Evolutionary conservation across 2,329 filamentous ascomycete genomes (phyloP), one percentile per base, ranked within the genome.

Genomic region (Xylariaceae sp.): DNA sequence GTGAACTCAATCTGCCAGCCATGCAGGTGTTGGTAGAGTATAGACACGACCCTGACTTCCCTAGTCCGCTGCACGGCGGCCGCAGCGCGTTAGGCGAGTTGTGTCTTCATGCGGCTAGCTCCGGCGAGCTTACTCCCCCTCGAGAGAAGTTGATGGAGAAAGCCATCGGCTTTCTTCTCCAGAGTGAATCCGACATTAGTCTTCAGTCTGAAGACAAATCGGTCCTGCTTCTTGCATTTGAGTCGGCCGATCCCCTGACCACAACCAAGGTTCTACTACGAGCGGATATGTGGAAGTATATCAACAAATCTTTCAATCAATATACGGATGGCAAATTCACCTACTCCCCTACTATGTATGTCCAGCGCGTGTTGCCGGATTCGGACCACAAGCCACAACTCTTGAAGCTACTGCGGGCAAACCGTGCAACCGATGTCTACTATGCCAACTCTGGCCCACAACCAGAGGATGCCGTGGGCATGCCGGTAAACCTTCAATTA

Each of bases 261-360:
- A 83, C 84, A 5, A 82, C 83, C 0, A 79, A 80, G 42, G 78
- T 81, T 0, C 77, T 89, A 1, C 75, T 89, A 7, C 85, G 86
- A 63, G 82, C 81, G 0, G 84, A 82, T 43, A 79, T 88, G 73
- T 89, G 86, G 85, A 85, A 85, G 65, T 74, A 81, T 29, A 73
- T 89, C 64, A 89, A 89, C 71, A 80, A 83, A 57, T 74, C 81
- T 0, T 83, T 79, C 64, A 85, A 86, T 61, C 73, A 79, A 57
- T 85, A 79, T 70, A 80, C 71, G 1, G 75, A 81, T 42, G 79
- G 79, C 20, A 76, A 74, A 4, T 78, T 79, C 62, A 83, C 80
- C 1, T 89, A 87, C 70, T 89, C 86, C 0, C 82, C 86, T 0
- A 84, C 86, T 2, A 86, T 85, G 74, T 89, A 89, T 66, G 77